Evolutionary conservation across 768 basidiomycete species (phyloP).

Genomic region (Rhodotorula sphaerocarpa): DNA sequence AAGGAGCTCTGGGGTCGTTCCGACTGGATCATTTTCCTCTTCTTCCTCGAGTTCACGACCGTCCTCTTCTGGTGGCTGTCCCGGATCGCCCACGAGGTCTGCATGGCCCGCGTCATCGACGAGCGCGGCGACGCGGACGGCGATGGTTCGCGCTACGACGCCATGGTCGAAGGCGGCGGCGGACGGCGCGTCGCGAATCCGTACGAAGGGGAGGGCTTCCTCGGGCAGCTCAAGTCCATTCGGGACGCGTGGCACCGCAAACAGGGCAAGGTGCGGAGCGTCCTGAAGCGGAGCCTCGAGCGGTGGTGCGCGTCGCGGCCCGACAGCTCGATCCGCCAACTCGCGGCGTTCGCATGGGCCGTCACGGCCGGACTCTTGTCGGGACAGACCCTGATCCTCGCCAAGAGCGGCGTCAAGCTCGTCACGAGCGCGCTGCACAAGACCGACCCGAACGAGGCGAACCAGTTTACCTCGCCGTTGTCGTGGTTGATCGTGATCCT

Average conservation of each 20-base stretch:
- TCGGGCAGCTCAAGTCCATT: slow-evolving; percentile 1
- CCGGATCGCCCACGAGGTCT: slow-evolving; percentile 40
- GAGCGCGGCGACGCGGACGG: slow-evolving; percentile 28
- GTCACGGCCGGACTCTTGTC: slow-evolving; percentile 85
- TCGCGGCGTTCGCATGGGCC: slow-evolving; percentile 87
- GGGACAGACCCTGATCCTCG: slow-evolving; percentile 80
- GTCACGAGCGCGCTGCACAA: slow-evolving; percentile 25
- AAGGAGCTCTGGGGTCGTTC: slow-evolving; percentile 74
- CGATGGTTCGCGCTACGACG: slow-evolving; percentile 10
- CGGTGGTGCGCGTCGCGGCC: slow-evolving; percentile 24
- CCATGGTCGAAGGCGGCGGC: slow-evolving; percentile 20
- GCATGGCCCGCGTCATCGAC: slow-evolving; percentile 46
- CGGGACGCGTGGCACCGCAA: slow-evolving; percentile 4
- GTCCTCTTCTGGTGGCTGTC: slow-evolving; percentile 42
- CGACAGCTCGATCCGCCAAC: slow-evolving; percentile 80
- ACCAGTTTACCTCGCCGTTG: slow-evolving; percentile 31
- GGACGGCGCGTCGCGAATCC: slow-evolving; percentile 20
- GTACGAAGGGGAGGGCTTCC: slow-evolving; percentile 53
- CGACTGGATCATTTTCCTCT: slow-evolving; percentile 87
- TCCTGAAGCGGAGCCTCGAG: slow-evolving; percentile 9
- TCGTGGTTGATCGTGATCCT: slow-evolving; percentile 57
- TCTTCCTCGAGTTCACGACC: slow-evolving; percentile 65
- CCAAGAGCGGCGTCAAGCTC: slow-evolving; percentile 53
- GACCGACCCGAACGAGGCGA: slow-evolving; percentile 22
- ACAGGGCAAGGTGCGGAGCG: slow-evolving; percentile 7